Evolutionary conservation across 192 early-diverging fungal genomes (phyloP), one percentile per base, ranked within the genome.

Genomic region (Dispira simplex): DNA sequence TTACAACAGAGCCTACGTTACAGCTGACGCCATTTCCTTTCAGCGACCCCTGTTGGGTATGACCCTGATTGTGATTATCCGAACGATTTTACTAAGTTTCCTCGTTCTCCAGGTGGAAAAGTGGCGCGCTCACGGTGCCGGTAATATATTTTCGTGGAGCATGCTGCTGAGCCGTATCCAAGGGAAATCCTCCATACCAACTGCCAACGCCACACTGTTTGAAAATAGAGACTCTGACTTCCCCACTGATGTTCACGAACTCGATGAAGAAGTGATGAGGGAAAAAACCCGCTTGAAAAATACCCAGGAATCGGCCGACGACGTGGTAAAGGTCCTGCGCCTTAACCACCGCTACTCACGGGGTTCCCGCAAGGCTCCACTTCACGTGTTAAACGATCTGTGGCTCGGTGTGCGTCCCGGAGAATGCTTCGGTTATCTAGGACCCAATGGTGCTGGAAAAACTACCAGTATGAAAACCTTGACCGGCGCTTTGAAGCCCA

Each of bases 381-480:
- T 48, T 39, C 39, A 32, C 4, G 39, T 49, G 18, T 48, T 64
- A 21, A 46, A 21, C 1, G 62, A 62, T 32, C 39, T 67, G 11
- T 63, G 59, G 39, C 63, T 67, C 39, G 43, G 44, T 0, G 59
- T 67, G n/a, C 58, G 32, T 25, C 39, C 32, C 20, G 28, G 26
- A 2, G 58, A 67, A 32, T 60, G 58, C 13, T 67, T 63, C 43
- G 66, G 66, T 39, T 62, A 54, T 21, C 48, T 67, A 16, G 66
- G 66, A 10, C 66, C 66, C 32, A 67, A 67, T 8, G 59, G 66
- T 0, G 66, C 62, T 16, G 66, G 66, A 18, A 67, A 67, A 25
- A 59, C 59, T 11, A 67, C 59, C 0, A 49, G 46, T 27, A 23
- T 67, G 43, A 62, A 67, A 21, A 49, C 46, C 5, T 27, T 67